phyloP scores from a whole-genome alignment of 2,329 filamentous ascomycete genomes.

The Leptographium galeiforme region DNA sequence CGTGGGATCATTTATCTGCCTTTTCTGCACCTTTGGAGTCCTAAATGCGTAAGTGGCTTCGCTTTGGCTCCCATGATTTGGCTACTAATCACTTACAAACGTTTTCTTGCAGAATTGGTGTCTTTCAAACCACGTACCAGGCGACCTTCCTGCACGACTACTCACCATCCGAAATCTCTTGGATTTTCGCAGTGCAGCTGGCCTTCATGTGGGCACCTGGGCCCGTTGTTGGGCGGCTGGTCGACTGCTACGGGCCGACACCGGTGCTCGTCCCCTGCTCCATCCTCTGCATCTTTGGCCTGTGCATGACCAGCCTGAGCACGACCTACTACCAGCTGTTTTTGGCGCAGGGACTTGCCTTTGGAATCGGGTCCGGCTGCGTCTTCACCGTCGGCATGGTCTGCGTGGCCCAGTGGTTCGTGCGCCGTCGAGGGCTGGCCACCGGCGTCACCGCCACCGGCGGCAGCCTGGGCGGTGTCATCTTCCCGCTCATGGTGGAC shows the following conservation, averaged over 20 bases:
- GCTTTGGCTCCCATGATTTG: no score
- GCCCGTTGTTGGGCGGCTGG: neutral
- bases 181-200: neutral
- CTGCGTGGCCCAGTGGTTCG: constrained; percentile 50
- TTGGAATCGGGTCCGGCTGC: neutral
- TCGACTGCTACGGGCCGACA: neutral
- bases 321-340: neutral
- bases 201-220: neutral
- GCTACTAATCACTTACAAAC: no score
- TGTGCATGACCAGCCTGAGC: neutral
- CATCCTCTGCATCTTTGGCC: neutral
- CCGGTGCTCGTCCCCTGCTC: neutral
- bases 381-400: neutral
- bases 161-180: neutral
- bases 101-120: neutral
- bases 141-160: neutral
- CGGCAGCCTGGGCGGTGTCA: constrained; percentile 41
- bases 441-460: constrained; percentile 48
- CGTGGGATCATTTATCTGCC: no score
- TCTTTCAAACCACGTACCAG: neutral
- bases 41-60: no score
- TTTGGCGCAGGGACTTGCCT: neutral
- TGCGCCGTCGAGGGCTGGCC: constrained; percentile 39
- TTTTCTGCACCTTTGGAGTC: no score
- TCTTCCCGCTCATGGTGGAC: constrained; percentile 43